Conservation (phyloP, 495 filamentous ascomycete species). For the Stereocaulon alpinum region DNA sequence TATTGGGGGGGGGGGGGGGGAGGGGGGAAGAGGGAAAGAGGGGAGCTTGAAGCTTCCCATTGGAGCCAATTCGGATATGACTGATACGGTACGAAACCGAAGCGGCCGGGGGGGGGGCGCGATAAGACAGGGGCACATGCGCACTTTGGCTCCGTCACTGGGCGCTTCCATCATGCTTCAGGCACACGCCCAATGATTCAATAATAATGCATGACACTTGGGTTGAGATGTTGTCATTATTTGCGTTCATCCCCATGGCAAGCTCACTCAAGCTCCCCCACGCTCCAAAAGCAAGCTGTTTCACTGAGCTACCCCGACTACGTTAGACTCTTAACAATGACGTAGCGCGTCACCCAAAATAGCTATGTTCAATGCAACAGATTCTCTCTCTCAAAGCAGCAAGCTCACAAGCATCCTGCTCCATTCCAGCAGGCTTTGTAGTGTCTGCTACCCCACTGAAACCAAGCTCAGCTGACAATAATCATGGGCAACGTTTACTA, state of each 20-base stretch:
- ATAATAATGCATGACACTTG: not conserved
- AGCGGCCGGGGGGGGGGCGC: constrained; percentile 9
- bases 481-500: no score
- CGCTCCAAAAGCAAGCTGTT: not conserved
- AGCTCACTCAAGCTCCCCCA: no score
- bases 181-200: not conserved
- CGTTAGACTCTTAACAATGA: not conserved
- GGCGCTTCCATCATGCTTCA: constrained; percentile 7
- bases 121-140: constrained; percentile 12
- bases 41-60: not conserved
- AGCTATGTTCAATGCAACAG: no score
- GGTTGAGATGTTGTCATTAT: not conserved
- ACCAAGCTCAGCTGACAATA: not conserved
- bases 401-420: no score
- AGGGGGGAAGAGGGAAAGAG: constrained; percentile 1
- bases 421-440: no score
- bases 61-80: not conserved
- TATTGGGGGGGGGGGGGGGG: no score
- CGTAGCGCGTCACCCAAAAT: not conserved
- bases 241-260: not conserved
- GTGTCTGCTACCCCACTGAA: no score
- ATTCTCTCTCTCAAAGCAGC: no score
- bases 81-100: constrained; percentile 14
- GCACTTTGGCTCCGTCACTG: constrained; percentile 9
- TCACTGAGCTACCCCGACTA: not conserved